Percentiles rank a stretch among this genome's conserved stretches.
phyloP scores from a whole-genome alignment of 176 grass and related monocot genomes.

The Phragmites australis region DNA sequence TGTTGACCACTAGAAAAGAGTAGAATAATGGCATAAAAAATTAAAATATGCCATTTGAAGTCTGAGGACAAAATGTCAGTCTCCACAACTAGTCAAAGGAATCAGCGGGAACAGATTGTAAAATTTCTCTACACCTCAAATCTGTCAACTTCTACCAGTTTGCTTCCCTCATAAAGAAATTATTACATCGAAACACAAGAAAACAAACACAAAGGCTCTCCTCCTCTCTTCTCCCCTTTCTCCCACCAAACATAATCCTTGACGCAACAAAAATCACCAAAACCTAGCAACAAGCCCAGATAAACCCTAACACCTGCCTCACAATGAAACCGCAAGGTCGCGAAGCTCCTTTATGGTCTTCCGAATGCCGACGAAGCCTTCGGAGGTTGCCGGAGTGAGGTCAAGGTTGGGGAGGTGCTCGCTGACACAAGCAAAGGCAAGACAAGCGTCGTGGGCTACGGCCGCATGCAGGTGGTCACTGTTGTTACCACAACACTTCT shows the following conservation, averaged over 20 bases:
- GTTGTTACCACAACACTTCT: too few relatives aligned
- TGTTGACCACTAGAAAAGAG: background rate
- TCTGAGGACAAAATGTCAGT: conserved; percentile 1
- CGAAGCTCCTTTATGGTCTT: too few relatives aligned
- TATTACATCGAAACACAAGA: background rate
- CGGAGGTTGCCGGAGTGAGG: too few relatives aligned
- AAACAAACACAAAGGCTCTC: background rate
- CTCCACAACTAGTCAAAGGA: conserved; percentile 15
- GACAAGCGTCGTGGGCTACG: too few relatives aligned
- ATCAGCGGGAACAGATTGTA: conserved; percentile 4
- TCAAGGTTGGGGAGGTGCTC: too few relatives aligned
- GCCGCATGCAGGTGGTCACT: too few relatives aligned
- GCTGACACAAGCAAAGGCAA: too few relatives aligned
- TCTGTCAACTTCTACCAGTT: background rate
- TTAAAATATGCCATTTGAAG: background rate
- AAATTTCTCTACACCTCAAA: background rate
- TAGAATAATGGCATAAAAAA: background rate
- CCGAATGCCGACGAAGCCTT: too few relatives aligned
- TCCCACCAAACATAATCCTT: background rate
- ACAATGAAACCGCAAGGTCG: too few relatives aligned
- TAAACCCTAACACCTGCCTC: background rate
- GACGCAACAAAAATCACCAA: background rate
- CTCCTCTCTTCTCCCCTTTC: background rate
- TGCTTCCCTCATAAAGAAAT: background rate
- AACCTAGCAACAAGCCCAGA: background rate